Evolutionary conservation across 352 stramenopile species (phyloP).

Genomic region (Globisporangium rhizosaccharum): DNA sequence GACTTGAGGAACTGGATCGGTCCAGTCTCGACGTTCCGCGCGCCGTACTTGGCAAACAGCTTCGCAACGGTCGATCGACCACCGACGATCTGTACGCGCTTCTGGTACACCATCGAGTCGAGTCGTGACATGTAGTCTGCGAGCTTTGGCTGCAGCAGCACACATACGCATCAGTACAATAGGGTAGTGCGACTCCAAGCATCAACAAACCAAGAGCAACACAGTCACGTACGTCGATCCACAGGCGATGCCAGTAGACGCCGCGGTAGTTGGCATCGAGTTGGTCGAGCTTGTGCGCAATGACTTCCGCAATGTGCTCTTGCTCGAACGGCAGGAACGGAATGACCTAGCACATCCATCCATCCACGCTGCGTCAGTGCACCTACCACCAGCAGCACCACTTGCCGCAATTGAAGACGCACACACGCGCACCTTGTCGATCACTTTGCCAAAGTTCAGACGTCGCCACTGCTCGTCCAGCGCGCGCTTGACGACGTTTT

Average conservation of each 20-base stretch:
- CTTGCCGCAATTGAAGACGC: too few species aligned
- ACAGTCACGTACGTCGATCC: constrained; percentile 45
- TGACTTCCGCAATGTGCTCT: constrained; percentile 70
- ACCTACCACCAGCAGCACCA: too few species aligned
- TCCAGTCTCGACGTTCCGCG: constrained; percentile 72
- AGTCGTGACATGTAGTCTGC: constrained; percentile 64
- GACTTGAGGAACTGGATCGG: constrained; percentile 79
- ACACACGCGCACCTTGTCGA: constrained; percentile 49
- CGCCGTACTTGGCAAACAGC: constrained; percentile 83
- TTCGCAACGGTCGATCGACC: constrained; percentile 48
- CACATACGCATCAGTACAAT: neutral
- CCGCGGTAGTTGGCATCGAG: constrained; percentile 67
- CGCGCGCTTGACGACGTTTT: constrained; percentile 73
- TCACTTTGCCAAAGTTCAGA: constrained; percentile 88
- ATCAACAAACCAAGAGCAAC: neutral
- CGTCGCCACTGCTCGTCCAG: constrained; percentile 84
- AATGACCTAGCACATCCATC: constrained; percentile 45
- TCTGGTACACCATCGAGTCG: constrained; percentile 72
- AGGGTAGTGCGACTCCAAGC: neutral
- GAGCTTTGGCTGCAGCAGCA: constrained; percentile 32
- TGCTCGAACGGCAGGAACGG: constrained; percentile 88
- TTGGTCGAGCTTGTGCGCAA: constrained; percentile 75
- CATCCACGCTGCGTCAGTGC: too few species aligned
- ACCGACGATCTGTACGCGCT: constrained; percentile 42
- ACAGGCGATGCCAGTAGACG: constrained; percentile 72